phyloP scores from a whole-genome alignment of 1,284 basidiomycete genomes.

The Rhodotorula mucilaginosa region DNA sequence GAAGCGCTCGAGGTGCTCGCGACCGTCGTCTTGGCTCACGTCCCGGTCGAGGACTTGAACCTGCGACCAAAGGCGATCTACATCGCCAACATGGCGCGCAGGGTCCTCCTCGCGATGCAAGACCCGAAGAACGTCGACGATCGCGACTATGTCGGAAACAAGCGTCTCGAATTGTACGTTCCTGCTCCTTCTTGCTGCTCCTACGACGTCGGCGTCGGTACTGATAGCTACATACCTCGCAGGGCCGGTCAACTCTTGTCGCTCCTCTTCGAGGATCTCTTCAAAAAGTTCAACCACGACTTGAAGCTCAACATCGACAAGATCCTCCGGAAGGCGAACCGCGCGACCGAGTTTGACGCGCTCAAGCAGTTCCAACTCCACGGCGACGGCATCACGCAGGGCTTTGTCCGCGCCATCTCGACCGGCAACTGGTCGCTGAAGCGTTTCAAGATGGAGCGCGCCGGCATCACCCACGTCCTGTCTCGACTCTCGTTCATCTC shows the following conservation, averaged over 20 bases:
- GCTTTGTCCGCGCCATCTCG: constrained; percentile 96
- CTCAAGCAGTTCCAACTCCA: constrained; percentile 86
- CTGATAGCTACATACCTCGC: not conserved
- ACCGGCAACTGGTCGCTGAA: constrained; percentile 99
- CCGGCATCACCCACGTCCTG: constrained; percentile 96
- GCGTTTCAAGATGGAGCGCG: constrained; percentile 99
- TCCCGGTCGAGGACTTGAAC: constrained; percentile 86
- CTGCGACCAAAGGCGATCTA: constrained; percentile 96
- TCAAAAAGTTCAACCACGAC: constrained; percentile 98
- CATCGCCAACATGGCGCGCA: constrained; percentile 93
- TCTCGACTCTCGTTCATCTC: constrained; percentile 94
- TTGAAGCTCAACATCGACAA: constrained; percentile 97
- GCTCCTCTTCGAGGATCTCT: constrained; percentile 93
- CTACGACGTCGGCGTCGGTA: too few species aligned
- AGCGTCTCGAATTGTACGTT: constrained; percentile 89
- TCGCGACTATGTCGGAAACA: constrained; percentile 98
- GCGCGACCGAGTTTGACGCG: constrained; percentile 93
- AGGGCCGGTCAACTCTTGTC: constrained; percentile 96
- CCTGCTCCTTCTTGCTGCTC: not conserved
- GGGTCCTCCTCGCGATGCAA: constrained; percentile 94
- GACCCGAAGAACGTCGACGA: constrained; percentile 98
- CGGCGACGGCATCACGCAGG: constrained; percentile 86
- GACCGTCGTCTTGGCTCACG: constrained; percentile 95
- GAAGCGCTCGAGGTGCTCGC: constrained; percentile 95
- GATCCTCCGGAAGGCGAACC: constrained; percentile 92